Evolutionary conservation across 176 grass and related monocot genomes (phyloP), one percentile per base, ranked within the genome.

Genomic region (Melocanna baccifera): DNA sequence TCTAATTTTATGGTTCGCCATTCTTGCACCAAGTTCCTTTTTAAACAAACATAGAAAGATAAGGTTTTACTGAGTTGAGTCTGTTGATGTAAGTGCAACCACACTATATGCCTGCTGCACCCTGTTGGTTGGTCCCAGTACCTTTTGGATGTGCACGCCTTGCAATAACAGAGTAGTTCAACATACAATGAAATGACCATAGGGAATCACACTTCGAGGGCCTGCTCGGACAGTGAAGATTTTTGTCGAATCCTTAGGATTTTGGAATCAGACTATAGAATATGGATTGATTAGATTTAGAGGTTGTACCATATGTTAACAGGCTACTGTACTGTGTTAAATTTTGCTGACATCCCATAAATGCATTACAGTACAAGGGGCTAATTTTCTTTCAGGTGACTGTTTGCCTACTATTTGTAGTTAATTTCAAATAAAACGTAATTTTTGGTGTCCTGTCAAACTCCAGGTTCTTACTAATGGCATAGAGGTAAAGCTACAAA

Each of bases 401-500:
- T 62, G 20, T 57, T 45, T 77, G 14, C 22, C 14, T 22, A 30
- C 18, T 32, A 77, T 14, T 25, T 70, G 39, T 1, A 2, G 13
- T 78, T 58, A 2, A 62, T 62, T n/a, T 26, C 29, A 12, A 76
- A 77, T n/a, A 48, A 56, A 66, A 69, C 48, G 13, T 69, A 39
- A 76, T 14, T 53, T 40, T 23, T 46, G 64, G n/a, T n/a, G 23
- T 59, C 12, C 47, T 80, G 22, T 87, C 20, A 52, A 71, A 62
- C 80, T 78, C 30, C 57, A 93, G 91, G 88, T 93, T 86, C 85
- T 93, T 29, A 90, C 91, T 40, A 93, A 93, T 88, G 91, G 91
- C 63, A 90, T 88, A 80, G 89, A 94, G 81, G 92, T 94, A 56
- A 94, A 94, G 52, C 83, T 94, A 73, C 92, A 94, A 85, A 87